phyloP scores from a whole-genome alignment of 805 yeast genomes.

The Torulaspora indica region DNA sequence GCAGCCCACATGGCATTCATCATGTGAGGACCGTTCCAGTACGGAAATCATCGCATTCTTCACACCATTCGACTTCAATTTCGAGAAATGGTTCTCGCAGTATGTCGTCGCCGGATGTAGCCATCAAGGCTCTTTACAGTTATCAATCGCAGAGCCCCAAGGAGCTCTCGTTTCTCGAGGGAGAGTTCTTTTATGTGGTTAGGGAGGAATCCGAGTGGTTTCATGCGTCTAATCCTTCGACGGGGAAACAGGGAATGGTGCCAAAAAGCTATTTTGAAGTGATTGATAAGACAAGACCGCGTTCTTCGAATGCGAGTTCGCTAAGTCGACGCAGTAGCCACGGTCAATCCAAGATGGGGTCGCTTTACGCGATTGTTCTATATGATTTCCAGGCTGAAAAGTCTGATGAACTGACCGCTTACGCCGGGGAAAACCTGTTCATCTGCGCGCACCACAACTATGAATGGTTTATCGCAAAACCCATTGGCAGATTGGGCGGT shows the following conservation, averaged over 20 bases:
- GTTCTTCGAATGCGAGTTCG: constrained; percentile 15
- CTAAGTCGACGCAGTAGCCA: constrained; percentile 16
- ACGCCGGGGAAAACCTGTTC: constrained; percentile 82
- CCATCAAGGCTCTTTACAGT: constrained; percentile 74
- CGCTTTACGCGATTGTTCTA: constrained; percentile 77
- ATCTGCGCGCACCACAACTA: constrained; percentile 93
- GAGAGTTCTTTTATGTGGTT: constrained; percentile 84
- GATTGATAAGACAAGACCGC: constrained; percentile 55
- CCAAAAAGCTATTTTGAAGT: constrained; percentile 82
- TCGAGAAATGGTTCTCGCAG: constrained; percentile 17
- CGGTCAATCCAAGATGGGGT: constrained; percentile 31
- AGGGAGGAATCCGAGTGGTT: constrained; percentile 70
- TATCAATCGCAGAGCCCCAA: constrained; percentile 76
- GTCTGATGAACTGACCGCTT: constrained; percentile 78
- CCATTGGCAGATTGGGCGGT: constrained; percentile 90
- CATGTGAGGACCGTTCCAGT: constrained; percentile 29
- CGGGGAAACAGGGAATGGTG: constrained; percentile 75
- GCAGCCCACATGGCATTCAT: constrained; percentile 18
- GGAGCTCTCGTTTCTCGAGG: constrained; percentile 71
- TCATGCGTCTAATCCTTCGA: constrained; percentile 83
- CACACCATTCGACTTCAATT: constrained; percentile 17
- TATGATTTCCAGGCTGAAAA: constrained; percentile 77
- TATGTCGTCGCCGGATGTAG: constrained; percentile 56
- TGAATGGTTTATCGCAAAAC: constrained; percentile 98
- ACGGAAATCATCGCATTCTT: constrained; percentile 14